Conservation (phyloP, 768 basidiomycete species). For the Brasilioporus rufonigricans region DNA sequence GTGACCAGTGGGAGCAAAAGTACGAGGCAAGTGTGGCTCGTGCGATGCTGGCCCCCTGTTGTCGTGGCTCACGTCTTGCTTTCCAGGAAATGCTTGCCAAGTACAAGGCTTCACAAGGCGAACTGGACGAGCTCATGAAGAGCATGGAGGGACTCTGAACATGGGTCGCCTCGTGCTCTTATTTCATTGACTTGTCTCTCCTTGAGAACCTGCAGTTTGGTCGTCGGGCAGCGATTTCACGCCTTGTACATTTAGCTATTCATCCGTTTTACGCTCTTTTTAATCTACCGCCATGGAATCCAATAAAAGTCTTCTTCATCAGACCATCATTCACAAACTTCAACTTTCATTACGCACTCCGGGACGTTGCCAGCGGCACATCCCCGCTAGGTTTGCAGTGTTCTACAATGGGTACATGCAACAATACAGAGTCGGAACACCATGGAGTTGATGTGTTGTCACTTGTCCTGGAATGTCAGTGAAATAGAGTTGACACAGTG, state of each 20-base stretch:
- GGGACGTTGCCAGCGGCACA: neutral
- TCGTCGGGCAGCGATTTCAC: slow-evolving; percentile 17
- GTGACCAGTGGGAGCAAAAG: slow-evolving; percentile 93
- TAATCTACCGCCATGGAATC: slow-evolving; percentile 23
- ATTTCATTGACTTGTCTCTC: slow-evolving; percentile 6
- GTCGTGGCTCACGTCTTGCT: slow-evolving; percentile 1
- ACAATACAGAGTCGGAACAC: neutral
- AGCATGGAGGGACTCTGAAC: slow-evolving; percentile 70
- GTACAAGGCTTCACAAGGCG: slow-evolving; percentile 69
- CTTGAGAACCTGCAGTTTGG: slow-evolving; percentile 3
- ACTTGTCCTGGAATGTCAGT: slow-evolving; percentile 61
- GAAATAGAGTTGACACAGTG: slow-evolving; percentile 92
- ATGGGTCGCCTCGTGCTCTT: neutral
- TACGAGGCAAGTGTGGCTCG: slow-evolving; percentile 64
- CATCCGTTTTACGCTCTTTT: slow-evolving; percentile 16
- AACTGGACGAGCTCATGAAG: slow-evolving; percentile 79
- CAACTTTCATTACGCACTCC: neutral
- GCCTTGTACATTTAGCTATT: slow-evolving; percentile 21
- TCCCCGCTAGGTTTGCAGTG: too few species aligned
- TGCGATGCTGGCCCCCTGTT: neutral
- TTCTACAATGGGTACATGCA: neutral
- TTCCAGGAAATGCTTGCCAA: slow-evolving; percentile 68
- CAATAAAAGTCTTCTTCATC: slow-evolving; percentile 7
- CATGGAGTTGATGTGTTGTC: neutral
- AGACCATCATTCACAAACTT: neutral